These are phyloP conservation scores for Quercus wislizeni DNA, from an alignment of 306 rosid species.

Conservation along the genomic window DNA sequence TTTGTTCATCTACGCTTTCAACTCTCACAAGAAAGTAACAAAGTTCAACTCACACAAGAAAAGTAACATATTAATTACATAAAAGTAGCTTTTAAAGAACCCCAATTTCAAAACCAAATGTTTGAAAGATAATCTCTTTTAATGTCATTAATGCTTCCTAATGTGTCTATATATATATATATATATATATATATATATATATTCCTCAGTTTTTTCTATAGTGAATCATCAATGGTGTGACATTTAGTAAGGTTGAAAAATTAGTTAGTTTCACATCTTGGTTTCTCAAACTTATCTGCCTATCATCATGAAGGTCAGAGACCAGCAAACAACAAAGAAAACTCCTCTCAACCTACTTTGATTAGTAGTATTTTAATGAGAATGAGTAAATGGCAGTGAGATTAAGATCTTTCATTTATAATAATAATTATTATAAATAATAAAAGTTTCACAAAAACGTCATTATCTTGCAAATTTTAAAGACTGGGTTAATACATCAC, in stretches of 20 bases:
- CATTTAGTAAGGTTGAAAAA: background rate
- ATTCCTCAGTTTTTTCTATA: background rate
- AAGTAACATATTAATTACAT: background rate
- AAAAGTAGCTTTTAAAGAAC: background rate
- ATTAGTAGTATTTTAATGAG: background rate
- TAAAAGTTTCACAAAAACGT: constrained; percentile 43
- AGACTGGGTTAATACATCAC: constrained; percentile 40
- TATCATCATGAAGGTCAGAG: background rate
- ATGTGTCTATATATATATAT: background rate
- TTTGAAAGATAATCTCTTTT: background rate
- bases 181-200: background rate
- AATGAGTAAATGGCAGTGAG: background rate
- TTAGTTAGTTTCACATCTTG: background rate
- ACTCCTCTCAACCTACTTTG: background rate
- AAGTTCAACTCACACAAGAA: background rate
- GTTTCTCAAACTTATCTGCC: background rate
- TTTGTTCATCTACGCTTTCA: background rate
- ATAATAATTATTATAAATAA: background rate
- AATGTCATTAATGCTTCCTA: no score
- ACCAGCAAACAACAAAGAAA: constrained; percentile 11
- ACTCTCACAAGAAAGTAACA: background rate
- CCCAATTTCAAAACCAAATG: background rate
- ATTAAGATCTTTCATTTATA: background rate
- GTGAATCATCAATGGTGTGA: background rate
- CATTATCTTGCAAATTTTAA: constrained; percentile 52